Evolutionary conservation across 1,284 basidiomycete species (phyloP).

Genomic region (Boletus sp.): DNA sequence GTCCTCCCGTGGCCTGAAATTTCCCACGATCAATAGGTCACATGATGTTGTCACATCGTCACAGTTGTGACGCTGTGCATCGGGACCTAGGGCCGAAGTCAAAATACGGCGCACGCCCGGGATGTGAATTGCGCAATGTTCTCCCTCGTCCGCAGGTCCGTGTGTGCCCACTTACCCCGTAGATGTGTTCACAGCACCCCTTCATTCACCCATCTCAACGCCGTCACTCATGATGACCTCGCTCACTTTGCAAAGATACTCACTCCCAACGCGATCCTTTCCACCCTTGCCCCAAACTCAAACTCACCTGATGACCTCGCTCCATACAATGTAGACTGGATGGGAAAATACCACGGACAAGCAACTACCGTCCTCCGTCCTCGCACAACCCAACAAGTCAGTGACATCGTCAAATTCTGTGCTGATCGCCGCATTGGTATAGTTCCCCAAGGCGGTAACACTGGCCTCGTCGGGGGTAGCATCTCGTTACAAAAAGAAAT

Average conservation of each 20-base stretch:
- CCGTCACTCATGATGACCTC: constrained; percentile 55
- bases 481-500: constrained; percentile 90
- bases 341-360: constrained; percentile 90
- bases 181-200: constrained; percentile 21
- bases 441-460: constrained; percentile 98
- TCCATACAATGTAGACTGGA: constrained; percentile 92
- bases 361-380: constrained; percentile 88
- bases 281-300: constrained; percentile 53
- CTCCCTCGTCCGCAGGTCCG: not conserved
- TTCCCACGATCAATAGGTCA: constrained; percentile 18
- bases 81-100: no score
- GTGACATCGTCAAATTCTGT: constrained; percentile 84
- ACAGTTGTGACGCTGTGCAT: no score
- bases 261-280: constrained; percentile 56
- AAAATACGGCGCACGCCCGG: no score
- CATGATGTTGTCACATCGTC: constrained; percentile 2
- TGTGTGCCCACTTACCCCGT: not conserved
- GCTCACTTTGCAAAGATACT: constrained; percentile 62
- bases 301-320: constrained; percentile 65
- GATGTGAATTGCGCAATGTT: not conserved
- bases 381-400: constrained; percentile 84
- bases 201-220: constrained; percentile 34
- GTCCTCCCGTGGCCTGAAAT: no score
- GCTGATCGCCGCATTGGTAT: constrained; percentile 76
- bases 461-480: constrained; percentile 95